Conservation (phyloP, 139 green algal genomes). For the Micromonas commoda region DNA sequence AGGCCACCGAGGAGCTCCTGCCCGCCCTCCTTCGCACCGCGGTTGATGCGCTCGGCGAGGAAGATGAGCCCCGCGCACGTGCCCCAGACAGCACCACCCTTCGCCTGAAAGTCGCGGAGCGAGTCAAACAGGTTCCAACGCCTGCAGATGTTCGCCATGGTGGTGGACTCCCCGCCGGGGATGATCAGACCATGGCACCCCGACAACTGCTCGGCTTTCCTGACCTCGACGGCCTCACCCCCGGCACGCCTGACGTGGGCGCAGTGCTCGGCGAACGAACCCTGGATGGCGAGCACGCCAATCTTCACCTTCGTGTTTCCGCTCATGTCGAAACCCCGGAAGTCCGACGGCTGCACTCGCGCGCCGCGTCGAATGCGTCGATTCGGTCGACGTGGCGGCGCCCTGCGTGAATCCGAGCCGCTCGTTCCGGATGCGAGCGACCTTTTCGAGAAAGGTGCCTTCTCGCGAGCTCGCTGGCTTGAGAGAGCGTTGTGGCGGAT, state of each 20-base stretch:
- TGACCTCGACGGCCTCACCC: slow-evolving; percentile 62
- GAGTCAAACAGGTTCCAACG: slow-evolving; percentile 17
- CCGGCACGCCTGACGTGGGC: slow-evolving; percentile 46
- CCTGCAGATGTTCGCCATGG: slow-evolving; percentile 62
- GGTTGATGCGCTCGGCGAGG: slow-evolving; percentile 61
- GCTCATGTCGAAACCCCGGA: too few relatives aligned
- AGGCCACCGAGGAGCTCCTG: slow-evolving; percentile 88
- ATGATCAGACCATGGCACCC: slow-evolving; percentile 79
- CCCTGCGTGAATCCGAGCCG: too few relatives aligned
- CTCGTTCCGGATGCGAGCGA: too few relatives aligned
- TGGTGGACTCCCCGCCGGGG: slow-evolving; percentile 85
- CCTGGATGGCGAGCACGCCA: slow-evolving; percentile 86
- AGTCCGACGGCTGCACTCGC: too few relatives aligned
- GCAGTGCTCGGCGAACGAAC: slow-evolving; percentile 86
- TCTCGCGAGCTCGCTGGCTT: too few relatives aligned
- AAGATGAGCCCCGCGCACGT: slow-evolving; percentile 98
- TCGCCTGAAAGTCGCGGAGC: slow-evolving; percentile 52
- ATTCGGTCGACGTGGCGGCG: too few relatives aligned
- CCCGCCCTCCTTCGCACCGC: slow-evolving; percentile 86
- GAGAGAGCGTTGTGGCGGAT: too few relatives aligned
- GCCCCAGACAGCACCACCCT: slow-evolving; percentile 80
- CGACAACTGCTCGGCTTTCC: slow-evolving; percentile 68
- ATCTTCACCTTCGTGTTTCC: slow-evolving; percentile 44
- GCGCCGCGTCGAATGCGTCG: too few relatives aligned
- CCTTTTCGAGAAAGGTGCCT: too few relatives aligned